Percentiles rank a stretch among this genome's conserved stretches.
Conservation (phyloP, 2,329 filamentous ascomycete species). For the Diaporthe caulivora region DNA sequence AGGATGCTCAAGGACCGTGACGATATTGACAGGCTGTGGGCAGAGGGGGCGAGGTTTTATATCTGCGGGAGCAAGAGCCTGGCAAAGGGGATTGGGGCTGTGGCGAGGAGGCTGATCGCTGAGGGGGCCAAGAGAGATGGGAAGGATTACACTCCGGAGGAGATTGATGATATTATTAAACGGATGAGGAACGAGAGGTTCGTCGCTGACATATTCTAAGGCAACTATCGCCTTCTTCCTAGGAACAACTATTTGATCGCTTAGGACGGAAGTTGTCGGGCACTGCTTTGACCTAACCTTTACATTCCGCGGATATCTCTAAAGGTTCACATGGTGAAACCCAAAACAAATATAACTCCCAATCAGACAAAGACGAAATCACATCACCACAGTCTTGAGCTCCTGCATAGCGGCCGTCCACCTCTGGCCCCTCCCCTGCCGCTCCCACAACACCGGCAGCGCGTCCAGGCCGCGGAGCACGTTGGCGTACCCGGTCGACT, state of each 20-base stretch:
- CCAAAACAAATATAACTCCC: background rate
- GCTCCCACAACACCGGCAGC: conserved; percentile 34
- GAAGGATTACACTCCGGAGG: conserved; percentile 42
- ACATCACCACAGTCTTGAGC: conserved; percentile 38
- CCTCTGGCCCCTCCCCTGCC: conserved; percentile 18
- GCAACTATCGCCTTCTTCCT: background rate
- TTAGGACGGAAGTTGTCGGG: background rate
- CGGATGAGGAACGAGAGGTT: conserved; percentile 66
- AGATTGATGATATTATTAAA: conserved; percentile 60
- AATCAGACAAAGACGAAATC: background rate
- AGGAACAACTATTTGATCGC: too few relatives aligned
- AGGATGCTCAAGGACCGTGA: conserved; percentile 58
- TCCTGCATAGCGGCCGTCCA: conserved; percentile 34
- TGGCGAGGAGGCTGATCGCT: conserved; percentile 50
- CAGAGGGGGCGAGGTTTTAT: conserved; percentile 63
- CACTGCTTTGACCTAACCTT: background rate
- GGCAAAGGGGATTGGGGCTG: conserved; percentile 55
- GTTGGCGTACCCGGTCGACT: conserved; percentile 35
- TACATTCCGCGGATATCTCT: conserved; percentile 1
- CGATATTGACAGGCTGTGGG: conserved; percentile 50
- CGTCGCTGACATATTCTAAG: conserved; percentile 68
- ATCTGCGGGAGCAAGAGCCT: conserved; percentile 69
- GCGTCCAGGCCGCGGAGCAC: conserved; percentile 21
- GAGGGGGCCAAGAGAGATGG: conserved; percentile 48
- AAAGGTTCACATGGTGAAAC: background rate